Percentiles rank a stretch among this genome's conserved stretches.
These are phyloP conservation scores for Ophiostoma novo-ulmi DNA, from an alignment of 2,329 filamentous ascomycete species.

Conservation along the genomic window DNA sequence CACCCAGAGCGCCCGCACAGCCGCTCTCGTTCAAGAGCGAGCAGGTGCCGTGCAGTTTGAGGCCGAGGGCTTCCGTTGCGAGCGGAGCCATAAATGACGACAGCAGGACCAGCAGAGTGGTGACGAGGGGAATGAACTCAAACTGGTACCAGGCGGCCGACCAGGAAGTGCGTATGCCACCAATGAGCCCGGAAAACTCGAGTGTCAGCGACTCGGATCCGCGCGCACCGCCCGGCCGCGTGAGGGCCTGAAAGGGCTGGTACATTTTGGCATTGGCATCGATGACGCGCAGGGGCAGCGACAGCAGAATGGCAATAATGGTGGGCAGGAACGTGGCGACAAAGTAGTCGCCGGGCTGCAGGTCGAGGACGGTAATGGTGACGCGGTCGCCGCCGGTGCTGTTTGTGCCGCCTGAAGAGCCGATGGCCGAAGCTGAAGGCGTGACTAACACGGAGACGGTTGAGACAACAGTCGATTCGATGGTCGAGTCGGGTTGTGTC, in stretches of 20 bases:
- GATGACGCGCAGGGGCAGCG: constrained; percentile 39
- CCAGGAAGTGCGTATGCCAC: constrained; percentile 32
- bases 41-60: constrained; percentile 38
- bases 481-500: constrained; percentile 25
- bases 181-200: constrained; percentile 36
- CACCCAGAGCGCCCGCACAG: constrained; percentile 37
- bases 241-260: constrained; percentile 43
- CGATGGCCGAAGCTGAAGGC: constrained; percentile 28
- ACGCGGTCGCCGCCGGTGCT: neutral
- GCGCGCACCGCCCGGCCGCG: constrained; percentile 34
- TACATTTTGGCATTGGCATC: constrained; percentile 40
- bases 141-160: constrained; percentile 35
- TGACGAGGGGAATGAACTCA: constrained; percentile 38
- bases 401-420: neutral
- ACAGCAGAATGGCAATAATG: constrained; percentile 38
- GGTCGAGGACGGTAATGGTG: constrained; percentile 5
- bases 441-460: constrained; percentile 28
- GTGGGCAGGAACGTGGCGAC: constrained; percentile 41
- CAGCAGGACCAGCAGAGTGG: constrained; percentile 35
- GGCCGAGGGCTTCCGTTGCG: constrained; percentile 38
- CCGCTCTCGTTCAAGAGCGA: constrained; percentile 30
- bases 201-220: constrained; percentile 42
- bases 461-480: constrained; percentile 28
- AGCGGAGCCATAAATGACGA: constrained; percentile 38
- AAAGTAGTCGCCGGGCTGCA: constrained; percentile 34